Conservation (phyloP, 1,284 basidiomycete species). For the Ceratobasidium sp. region DNA sequence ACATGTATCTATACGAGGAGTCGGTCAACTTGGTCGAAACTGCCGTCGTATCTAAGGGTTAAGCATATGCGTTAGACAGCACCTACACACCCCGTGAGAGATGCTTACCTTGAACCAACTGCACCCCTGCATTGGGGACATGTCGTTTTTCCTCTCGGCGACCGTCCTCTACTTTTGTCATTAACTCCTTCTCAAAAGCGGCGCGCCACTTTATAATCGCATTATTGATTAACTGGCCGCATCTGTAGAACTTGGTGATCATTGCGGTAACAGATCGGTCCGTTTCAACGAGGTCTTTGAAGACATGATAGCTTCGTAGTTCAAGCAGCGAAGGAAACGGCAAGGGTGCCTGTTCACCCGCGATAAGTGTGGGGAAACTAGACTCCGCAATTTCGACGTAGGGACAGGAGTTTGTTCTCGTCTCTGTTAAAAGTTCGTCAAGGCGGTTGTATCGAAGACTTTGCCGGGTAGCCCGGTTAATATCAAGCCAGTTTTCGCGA, state of each 20-base stretch:
- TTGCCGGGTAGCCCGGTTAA: constrained; percentile 1
- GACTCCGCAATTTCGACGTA: constrained; percentile 24
- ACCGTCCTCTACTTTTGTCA: constrained; percentile 4
- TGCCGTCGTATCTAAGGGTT: neutral
- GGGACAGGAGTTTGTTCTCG: neutral
- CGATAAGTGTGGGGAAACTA: neutral
- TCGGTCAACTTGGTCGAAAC: constrained; percentile 32
- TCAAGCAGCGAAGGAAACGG: constrained; percentile 16
- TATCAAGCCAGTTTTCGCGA: neutral
- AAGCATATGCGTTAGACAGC: neutral
- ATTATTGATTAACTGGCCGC: constrained; percentile 17
- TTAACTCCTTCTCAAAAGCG: constrained; percentile 18
- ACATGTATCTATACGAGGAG: constrained; percentile 27
- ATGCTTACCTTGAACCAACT: constrained; percentile 16
- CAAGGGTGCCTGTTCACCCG: neutral
- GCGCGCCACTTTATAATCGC: constrained; percentile 30
- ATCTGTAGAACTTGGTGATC: constrained; percentile 15
- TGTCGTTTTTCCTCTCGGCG: constrained; percentile 8
- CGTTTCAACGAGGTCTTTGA: constrained; percentile 31
- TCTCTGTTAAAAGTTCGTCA: constrained; percentile 14
- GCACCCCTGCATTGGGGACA: neutral
- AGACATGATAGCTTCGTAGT: constrained; percentile 16
- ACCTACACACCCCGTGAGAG: neutral
- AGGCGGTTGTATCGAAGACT: neutral
- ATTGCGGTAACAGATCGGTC: constrained; percentile 35